phyloP scores from a whole-genome alignment of 2,329 filamentous ascomycete genomes.

The Paecilomyces sp. region DNA sequence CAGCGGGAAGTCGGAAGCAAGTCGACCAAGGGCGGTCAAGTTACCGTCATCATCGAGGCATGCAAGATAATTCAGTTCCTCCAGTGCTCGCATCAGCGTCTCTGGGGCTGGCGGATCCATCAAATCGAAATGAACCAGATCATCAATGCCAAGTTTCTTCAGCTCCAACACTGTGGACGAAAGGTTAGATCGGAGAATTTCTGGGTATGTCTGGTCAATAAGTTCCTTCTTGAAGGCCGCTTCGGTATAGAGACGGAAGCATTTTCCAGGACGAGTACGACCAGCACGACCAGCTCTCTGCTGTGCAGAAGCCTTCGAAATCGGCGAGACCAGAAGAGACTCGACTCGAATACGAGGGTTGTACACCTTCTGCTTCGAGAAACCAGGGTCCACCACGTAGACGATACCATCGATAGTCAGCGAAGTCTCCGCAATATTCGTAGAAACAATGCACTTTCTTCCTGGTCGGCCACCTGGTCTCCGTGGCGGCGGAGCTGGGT shows the following conservation, averaged over 20 bases:
- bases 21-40: slow-evolving; percentile 72
- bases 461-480: slow-evolving; percentile 74
- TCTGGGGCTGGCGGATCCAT: slow-evolving; percentile 98
- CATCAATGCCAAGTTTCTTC: slow-evolving; percentile 93
- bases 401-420: slow-evolving; percentile 98
- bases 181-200: slow-evolving; percentile 90
- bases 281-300: slow-evolving; percentile 98
- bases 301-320: slow-evolving; percentile 94
- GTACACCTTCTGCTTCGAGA: slow-evolving; percentile 99
- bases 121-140: slow-evolving; percentile 95
- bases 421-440: slow-evolving; percentile 96
- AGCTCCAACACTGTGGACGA: slow-evolving; percentile 91
- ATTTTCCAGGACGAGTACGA: slow-evolving; percentile 96
- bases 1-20: slow-evolving; percentile 91
- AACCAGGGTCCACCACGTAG: slow-evolving; percentile 97
- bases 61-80: slow-evolving; percentile 95
- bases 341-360: slow-evolving; percentile 95
- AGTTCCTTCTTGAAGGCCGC: slow-evolving; percentile 94
- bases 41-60: slow-evolving; percentile 96
- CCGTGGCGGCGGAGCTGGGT: slow-evolving; percentile 68
- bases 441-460: slow-evolving; percentile 89
- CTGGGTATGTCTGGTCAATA: slow-evolving; percentile 93
- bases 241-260: slow-evolving; percentile 95
- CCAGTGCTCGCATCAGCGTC: slow-evolving; percentile 94
- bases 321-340: slow-evolving; percentile 92